These are phyloP conservation scores for Suhomyces faveliae DNA, from an alignment of 805 yeast genomes.

Conservation along the genomic window DNA sequence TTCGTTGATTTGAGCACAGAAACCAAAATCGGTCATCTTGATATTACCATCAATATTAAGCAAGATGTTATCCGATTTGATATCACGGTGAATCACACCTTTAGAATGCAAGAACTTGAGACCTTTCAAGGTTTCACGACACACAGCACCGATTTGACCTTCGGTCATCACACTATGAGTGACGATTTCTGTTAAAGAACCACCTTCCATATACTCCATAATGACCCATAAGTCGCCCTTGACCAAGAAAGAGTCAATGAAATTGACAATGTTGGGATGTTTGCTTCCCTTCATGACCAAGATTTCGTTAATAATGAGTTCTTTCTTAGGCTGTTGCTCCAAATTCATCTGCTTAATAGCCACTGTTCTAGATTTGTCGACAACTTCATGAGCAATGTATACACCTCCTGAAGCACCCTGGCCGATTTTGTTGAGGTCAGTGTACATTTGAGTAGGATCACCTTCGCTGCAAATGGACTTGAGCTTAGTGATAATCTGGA, in stretches of 20 bases:
- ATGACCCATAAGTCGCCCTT: constrained; percentile 91
- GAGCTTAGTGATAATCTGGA: constrained; percentile 67
- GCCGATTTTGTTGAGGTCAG: constrained; percentile 78
- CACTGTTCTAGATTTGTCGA: constrained; percentile 56
- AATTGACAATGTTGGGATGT: constrained; percentile 92
- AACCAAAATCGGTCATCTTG: constrained; percentile 93
- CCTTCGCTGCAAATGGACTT: constrained; percentile 77
- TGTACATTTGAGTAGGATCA: constrained; percentile 73
- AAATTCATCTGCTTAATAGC: constrained; percentile 97
- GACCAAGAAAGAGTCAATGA: constrained; percentile 72
- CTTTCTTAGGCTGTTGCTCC: constrained; percentile 93
- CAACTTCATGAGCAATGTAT: constrained; percentile 71
- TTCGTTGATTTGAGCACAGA: constrained; percentile 84
- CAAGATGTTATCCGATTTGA: constrained; percentile 90
- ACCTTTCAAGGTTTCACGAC: constrained; percentile 86
- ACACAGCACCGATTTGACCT: constrained; percentile 92
- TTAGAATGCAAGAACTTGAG: constrained; percentile 83
- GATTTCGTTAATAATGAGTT: constrained; percentile 90
- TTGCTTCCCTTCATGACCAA: constrained; percentile 90
- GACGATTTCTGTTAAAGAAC: constrained; percentile 92
- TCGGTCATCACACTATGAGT: constrained; percentile 88
- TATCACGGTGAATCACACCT: constrained; percentile 94
- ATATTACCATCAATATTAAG: constrained; percentile 82
- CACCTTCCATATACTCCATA: constrained; percentile 99
- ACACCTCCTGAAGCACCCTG: constrained; percentile 99